A percentile compares a stretch with the other conserved stretches of the same genome.
Evolutionary conservation across 371 early-diverging fungal species (phyloP).

Genomic region (Mucor piriformis): DNA sequence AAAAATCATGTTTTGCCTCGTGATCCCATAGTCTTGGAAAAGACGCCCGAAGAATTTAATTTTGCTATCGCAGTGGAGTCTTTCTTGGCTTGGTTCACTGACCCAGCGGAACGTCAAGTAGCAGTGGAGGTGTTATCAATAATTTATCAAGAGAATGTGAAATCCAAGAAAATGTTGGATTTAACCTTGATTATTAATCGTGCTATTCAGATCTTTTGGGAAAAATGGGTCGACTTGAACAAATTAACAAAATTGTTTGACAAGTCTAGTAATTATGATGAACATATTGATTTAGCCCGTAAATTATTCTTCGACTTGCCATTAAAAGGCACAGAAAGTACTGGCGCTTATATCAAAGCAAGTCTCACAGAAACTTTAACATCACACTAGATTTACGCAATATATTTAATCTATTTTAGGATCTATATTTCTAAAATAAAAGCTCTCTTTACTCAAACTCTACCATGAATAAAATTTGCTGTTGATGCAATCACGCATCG

Average conservation of each 20-base stretch:
- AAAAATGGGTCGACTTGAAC: slow-evolving; percentile 57
- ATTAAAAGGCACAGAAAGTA: slow-evolving; percentile 70
- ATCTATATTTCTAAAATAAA: too few relatives aligned
- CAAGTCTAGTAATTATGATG: slow-evolving; percentile 45
- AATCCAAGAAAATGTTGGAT: slow-evolving; percentile 61
- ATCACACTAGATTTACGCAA: too few relatives aligned
- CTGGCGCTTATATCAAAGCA: slow-evolving; percentile 53
- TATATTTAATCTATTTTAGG: too few relatives aligned
- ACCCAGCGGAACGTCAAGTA: slow-evolving; percentile 87
- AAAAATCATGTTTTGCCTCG: slow-evolving; percentile 63
- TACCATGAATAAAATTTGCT: too few relatives aligned
- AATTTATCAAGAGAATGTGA: slow-evolving; percentile 66
- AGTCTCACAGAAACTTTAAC: not conserved
- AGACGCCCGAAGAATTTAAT: slow-evolving; percentile 84
- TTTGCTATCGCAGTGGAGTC: slow-evolving; percentile 79
- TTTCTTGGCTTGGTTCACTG: slow-evolving; percentile 67
- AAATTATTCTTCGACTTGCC: slow-evolving; percentile 84
- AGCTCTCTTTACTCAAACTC: too few relatives aligned
- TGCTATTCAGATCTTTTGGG: slow-evolving; percentile 71
- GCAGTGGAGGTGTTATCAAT: slow-evolving; percentile 74
- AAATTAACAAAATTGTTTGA: slow-evolving; percentile 9
- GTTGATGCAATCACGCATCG: too few relatives aligned
- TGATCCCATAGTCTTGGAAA: slow-evolving; percentile 85
- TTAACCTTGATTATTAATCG: slow-evolving; percentile 63
- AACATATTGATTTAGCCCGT: slow-evolving; percentile 64